Evolutionary conservation across 1,284 basidiomycete genomes (phyloP).

Genomic region (Pholiota adiposa): DNA sequence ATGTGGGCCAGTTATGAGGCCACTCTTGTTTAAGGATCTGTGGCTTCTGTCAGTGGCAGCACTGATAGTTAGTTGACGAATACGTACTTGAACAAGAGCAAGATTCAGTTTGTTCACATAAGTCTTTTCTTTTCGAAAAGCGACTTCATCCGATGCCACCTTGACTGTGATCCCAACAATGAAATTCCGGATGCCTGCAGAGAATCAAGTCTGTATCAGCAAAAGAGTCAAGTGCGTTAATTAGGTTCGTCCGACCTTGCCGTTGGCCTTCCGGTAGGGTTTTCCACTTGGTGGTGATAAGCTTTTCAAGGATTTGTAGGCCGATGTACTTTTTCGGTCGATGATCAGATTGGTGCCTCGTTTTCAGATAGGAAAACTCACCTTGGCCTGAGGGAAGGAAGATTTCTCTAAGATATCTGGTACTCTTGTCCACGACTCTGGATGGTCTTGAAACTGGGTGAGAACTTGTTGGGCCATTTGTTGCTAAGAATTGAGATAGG

Average conservation of each 20-base stretch:
- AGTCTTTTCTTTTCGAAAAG: conserved; percentile 91
- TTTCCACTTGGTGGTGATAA: conserved; percentile 96
- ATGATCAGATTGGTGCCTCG: conserved; percentile 13
- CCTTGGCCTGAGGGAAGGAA: conserved; percentile 90
- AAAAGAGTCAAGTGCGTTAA: background rate
- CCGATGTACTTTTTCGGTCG: conserved; percentile 79
- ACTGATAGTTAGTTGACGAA: background rate
- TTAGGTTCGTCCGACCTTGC: conserved; percentile 59
- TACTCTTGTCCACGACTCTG: conserved; percentile 98
- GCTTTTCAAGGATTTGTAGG: conserved; percentile 92
- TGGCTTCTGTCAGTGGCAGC: conserved; percentile 17
- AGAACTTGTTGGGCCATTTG: conserved; percentile 89
- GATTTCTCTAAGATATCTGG: conserved; percentile 92
- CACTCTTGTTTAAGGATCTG: conserved; percentile 99
- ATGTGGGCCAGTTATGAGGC: conserved; percentile 99
- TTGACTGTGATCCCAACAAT: conserved; percentile 94
- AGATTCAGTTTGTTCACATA: conserved; percentile 98
- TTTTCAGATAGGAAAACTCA: conserved; percentile 34
- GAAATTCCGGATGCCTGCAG: conserved; percentile 92
- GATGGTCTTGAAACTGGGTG: conserved; percentile 96
- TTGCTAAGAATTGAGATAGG: conserved; percentile 61
- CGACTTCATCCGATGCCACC: conserved; percentile 86
- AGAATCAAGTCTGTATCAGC: background rate
- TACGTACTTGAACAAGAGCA: conserved; percentile 87
- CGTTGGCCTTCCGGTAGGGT: conserved; percentile 93